Evolutionary conservation across 768 basidiomycete species (phyloP).

Genomic region (Brasilioporus rufonigricans): DNA sequence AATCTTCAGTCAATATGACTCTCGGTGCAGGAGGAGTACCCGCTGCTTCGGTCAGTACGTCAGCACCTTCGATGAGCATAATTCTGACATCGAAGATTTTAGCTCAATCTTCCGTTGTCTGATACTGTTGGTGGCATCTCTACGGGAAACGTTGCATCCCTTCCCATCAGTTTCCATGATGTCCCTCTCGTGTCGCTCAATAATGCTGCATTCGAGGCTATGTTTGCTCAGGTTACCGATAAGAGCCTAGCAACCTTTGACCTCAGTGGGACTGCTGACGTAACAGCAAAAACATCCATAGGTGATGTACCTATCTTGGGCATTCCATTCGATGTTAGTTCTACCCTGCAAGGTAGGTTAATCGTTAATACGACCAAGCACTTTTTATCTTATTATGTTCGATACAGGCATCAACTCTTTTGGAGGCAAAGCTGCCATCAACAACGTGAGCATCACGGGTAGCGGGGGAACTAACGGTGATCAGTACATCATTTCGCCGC

Average conservation of each 20-base stretch:
- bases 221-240: conserved; percentile 63
- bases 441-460: conserved; percentile 58
- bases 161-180: conserved; percentile 56
- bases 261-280: conserved; percentile 56
- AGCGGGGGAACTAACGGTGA: conserved; percentile 63
- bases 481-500: conserved; percentile 55
- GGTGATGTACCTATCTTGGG: conserved; percentile 65
- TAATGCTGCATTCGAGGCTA: conserved; percentile 48
- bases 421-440: conserved; percentile 47
- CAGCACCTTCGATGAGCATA: background rate
- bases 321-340: conserved; percentile 60
- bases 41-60: conserved; percentile 48
- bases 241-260: conserved; percentile 41
- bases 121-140: conserved; percentile 59
- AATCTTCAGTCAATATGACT: conserved; percentile 52
- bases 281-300: conserved; percentile 58
- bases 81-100: background rate
- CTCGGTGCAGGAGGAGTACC: conserved; percentile 47
- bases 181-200: conserved; percentile 56
- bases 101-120: conserved; percentile 52
- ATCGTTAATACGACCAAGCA: background rate
- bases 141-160: conserved; percentile 63
- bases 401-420: conserved; percentile 57
- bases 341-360: conserved; percentile 48
- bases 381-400: background rate